Evolutionary conservation across 2,329 filamentous ascomycete genomes (phyloP).

Genomic region (Trichoderma oligosporum): DNA sequence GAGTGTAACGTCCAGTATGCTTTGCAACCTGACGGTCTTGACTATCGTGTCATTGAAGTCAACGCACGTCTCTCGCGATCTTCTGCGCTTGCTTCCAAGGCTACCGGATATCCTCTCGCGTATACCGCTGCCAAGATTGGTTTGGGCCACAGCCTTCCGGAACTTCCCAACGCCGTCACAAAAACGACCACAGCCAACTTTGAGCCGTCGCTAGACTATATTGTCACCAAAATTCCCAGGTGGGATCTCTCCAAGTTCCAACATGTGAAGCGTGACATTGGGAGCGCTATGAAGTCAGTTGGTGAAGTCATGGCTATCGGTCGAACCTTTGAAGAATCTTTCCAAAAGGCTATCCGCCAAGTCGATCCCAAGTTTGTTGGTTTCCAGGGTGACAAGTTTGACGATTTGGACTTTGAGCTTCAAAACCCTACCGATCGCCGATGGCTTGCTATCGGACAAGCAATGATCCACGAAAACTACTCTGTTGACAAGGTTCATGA

Average conservation of each 20-base stretch:
- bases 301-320: slow-evolving; percentile 99
- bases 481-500: slow-evolving; percentile 88
- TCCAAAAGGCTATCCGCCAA: slow-evolving; percentile 97
- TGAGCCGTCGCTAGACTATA: slow-evolving; percentile 94
- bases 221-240: slow-evolving; percentile 96
- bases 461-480: slow-evolving; percentile 96
- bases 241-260: slow-evolving; percentile 99
- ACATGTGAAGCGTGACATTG: slow-evolving; percentile 95
- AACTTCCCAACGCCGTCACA: slow-evolving; percentile 95
- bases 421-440: slow-evolving; percentile 92
- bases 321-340: slow-evolving; percentile 96
- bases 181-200: slow-evolving; percentile 99
- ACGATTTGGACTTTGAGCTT: slow-evolving; percentile 84
- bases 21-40: slow-evolving; percentile 90
- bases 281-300: slow-evolving; percentile 97
- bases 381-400: slow-evolving; percentile 93
- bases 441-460: slow-evolving; percentile 96
- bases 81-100: slow-evolving; percentile 94
- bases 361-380: slow-evolving; percentile 89
- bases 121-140: slow-evolving; percentile 99
- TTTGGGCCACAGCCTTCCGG: slow-evolving; percentile 88
- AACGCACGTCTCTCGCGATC: slow-evolving; percentile 98
- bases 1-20: slow-evolving; percentile 99
- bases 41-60: slow-evolving; percentile 98
- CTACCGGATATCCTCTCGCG: slow-evolving; percentile 92